phyloP scores from a whole-genome alignment of 2,329 filamentous ascomycete genomes.

The Ascochyta lentis region DNA sequence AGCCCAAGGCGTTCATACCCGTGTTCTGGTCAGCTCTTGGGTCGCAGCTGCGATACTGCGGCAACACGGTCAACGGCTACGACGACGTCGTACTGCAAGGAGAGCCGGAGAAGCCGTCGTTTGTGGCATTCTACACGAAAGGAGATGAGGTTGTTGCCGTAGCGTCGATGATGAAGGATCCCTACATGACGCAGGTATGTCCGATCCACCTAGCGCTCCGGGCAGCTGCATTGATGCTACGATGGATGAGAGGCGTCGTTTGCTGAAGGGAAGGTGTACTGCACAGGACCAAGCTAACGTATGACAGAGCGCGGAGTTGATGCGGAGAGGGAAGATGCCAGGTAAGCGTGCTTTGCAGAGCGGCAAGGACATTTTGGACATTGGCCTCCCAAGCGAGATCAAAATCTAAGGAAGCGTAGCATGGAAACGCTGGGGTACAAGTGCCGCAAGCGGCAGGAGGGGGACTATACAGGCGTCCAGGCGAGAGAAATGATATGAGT shows the following conservation, averaged over 20 bases:
- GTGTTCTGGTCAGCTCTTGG: slow-evolving; percentile 97
- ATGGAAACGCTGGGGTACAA: not conserved
- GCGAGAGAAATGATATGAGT: slow-evolving; percentile 19
- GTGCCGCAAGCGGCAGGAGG: slow-evolving; percentile 14
- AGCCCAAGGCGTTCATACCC: slow-evolving; percentile 79
- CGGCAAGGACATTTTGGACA: slow-evolving; percentile 59
- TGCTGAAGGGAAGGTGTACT: not conserved
- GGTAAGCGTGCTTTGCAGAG: slow-evolving; percentile 76
- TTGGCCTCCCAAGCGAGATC: slow-evolving; percentile 54
- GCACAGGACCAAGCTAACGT: slow-evolving; percentile 11
- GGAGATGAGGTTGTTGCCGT: slow-evolving; percentile 89
- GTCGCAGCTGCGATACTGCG: slow-evolving; percentile 89
- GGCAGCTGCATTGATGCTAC: not conserved
- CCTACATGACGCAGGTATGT: slow-evolving; percentile 67
- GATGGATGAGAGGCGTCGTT: not conserved
- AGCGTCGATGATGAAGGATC: slow-evolving; percentile 89
- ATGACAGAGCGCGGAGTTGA: slow-evolving; percentile 78
- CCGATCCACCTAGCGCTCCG: not conserved
- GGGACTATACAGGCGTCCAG: not conserved
- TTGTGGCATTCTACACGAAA: slow-evolving; percentile 86
- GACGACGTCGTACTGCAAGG: slow-evolving; percentile 86
- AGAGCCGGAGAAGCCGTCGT: slow-evolving; percentile 73
- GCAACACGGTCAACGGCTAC: slow-evolving; percentile 81
- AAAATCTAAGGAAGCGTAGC: slow-evolving; percentile 45
- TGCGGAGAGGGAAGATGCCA: slow-evolving; percentile 83